phyloP scores from a whole-genome alignment of 2,329 filamentous ascomycete species.

The Penicillium rolfsii region DNA sequence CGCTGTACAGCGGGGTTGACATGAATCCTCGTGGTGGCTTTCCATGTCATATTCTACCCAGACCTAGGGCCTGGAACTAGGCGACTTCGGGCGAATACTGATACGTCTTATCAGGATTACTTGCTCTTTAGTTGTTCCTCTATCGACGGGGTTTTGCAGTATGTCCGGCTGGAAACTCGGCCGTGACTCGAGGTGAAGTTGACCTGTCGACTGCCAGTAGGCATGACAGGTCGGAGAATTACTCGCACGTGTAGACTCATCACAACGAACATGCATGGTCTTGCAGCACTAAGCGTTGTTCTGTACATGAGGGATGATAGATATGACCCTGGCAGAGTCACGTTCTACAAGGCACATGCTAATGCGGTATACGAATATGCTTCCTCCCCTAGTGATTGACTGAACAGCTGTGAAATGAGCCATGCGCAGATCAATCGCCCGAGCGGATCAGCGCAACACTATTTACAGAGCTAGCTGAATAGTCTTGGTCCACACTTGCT shows the following conservation, averaged over 20 bases:
- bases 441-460: conserved; percentile 4
- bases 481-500: not conserved
- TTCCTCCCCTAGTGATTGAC: not conserved
- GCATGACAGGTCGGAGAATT: conserved; percentile 7
- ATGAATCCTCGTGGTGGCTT: not conserved
- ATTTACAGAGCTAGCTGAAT: conserved; percentile 3
- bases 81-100: not conserved
- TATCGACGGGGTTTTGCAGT: not conserved
- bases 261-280: not conserved
- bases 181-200: not conserved
- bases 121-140: not conserved
- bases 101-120: not conserved
- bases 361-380: not conserved
- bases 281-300: no score
- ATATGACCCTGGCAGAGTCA: not conserved
- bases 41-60: conserved; percentile 2
- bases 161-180: not conserved
- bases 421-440: conserved; percentile 15
- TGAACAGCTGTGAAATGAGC: conserved; percentile 15
- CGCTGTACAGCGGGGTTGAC: not conserved
- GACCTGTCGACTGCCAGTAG: not conserved
- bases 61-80: not conserved
- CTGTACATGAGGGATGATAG: not conserved
- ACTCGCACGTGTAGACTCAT: not conserved
- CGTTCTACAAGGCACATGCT: not conserved